These are phyloP conservation scores for Colletotrichum liriopes DNA, from an alignment of 2,329 filamentous ascomycete genomes.

Conservation along the genomic window DNA sequence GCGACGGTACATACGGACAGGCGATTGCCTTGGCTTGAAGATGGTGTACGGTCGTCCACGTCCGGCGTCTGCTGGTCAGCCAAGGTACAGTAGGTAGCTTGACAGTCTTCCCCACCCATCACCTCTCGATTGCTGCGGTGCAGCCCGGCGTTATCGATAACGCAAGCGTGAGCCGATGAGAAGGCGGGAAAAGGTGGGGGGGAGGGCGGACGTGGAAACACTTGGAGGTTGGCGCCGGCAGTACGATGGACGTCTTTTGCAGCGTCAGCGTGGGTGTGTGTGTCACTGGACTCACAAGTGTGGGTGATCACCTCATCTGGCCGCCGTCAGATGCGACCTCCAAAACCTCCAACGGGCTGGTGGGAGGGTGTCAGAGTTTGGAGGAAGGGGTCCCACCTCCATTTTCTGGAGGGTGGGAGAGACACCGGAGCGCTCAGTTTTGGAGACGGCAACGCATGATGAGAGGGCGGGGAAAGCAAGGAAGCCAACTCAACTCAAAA, in stretches of 20 bases:
- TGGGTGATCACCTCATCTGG: slow-evolving; percentile 22
- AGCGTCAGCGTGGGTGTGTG: neutral
- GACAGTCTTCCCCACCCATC: neutral
- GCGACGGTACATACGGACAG: neutral
- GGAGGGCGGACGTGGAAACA: neutral
- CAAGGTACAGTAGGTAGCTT: neutral
- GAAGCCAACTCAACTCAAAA: neutral
- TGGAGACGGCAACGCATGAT: neutral
- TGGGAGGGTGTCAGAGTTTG: neutral
- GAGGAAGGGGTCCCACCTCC: neutral
- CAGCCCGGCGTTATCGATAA: slow-evolving; percentile 20
- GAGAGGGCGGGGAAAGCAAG: neutral
- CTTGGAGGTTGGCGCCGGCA: slow-evolving; percentile 8
- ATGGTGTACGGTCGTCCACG: neutral
- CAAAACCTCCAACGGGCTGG: neutral
- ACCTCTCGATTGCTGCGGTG: neutral
- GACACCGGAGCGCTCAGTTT: neutral
- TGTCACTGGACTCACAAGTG: slow-evolving; percentile 6
- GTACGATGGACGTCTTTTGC: neutral
- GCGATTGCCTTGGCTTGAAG: slow-evolving; percentile 4
- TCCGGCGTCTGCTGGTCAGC: neutral
- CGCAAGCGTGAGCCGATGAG: slow-evolving; percentile 21
- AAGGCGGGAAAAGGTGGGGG: slow-evolving; percentile 4
- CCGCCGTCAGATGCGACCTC: slow-evolving; percentile 15
- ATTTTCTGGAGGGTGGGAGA: neutral